phyloP scores from a whole-genome alignment of 2,329 filamentous ascomycete genomes.

The Colletotrichum sp. region DNA sequence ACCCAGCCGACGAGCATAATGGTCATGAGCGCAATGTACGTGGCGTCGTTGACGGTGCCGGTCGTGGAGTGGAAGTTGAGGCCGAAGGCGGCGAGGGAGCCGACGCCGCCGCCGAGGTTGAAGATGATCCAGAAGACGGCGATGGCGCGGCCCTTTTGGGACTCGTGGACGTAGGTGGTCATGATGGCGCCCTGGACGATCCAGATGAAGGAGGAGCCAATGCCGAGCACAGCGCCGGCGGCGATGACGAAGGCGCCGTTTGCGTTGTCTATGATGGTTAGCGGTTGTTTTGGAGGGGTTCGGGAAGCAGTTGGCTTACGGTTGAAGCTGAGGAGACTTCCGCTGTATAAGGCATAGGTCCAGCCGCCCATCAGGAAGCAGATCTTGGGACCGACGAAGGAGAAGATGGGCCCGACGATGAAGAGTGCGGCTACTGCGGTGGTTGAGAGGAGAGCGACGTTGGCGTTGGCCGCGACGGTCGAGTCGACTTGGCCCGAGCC shows the following conservation, averaged over 20 bases:
- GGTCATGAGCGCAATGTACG: conserved; percentile 53
- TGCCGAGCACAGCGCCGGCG: conserved; percentile 47
- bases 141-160: conserved; percentile 46
- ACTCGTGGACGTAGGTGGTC: conserved; percentile 48
- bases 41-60: conserved; percentile 52
- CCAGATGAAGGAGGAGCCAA: conserved; percentile 50
- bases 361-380: conserved; percentile 49
- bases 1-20: conserved; percentile 56
- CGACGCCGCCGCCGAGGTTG: conserved; percentile 48
- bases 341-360: conserved; percentile 51
- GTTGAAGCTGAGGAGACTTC: conserved; percentile 47
- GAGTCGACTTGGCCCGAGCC: conserved; percentile 50
- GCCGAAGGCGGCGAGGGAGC: conserved; percentile 47
- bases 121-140: conserved; percentile 51
- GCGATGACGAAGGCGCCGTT: conserved; percentile 50
- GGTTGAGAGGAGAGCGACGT: conserved; percentile 45
- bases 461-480: conserved; percentile 50
- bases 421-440: conserved; percentile 48
- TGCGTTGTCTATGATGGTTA: conserved; percentile 40
- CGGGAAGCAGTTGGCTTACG: conserved; percentile 23
- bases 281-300: conserved; percentile 32
- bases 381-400: conserved; percentile 43
- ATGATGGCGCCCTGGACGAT: conserved; percentile 53
- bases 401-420: conserved; percentile 47
- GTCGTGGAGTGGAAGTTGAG: conserved; percentile 44